Base-by-base conservation (phyloP, 257 asterid species). In the Solanum bukasovii region DNA sequence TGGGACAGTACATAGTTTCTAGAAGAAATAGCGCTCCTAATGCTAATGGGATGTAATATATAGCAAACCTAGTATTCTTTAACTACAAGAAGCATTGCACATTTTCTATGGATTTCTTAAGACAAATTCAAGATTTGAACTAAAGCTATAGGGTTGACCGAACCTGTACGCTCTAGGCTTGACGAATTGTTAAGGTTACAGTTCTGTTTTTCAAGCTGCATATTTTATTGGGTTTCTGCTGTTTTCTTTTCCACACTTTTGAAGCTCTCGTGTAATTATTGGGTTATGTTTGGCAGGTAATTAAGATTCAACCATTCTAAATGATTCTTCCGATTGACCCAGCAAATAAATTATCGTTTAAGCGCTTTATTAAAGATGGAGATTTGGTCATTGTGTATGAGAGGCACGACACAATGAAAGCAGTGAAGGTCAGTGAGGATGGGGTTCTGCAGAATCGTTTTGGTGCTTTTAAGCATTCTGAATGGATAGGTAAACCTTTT, bases 401-500 rank as follows among this genome's bases (percentile, higher is more conserved):
- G 93, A 89, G 96, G n/a, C 92, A 94, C 34, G 96, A 96, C 83
- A 89, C 86, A 16, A 95, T 97, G 99, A 97, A 96, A 91, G 93
- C 98, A 33, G 94, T 96, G 25, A 94, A 92, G 70, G 95, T 95
- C 77, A 86, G 93, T 2, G 93, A 90, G 40, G 89, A 88, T 12
- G 98, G 95, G 13, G 92, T 94, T 35, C 90, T 97, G 12, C 99
- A 97, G 77, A 97, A 96, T 87, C 98, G 99, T 38, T 97, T 93
- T 84, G 99, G 99, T 23, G 88, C 91, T 79, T 97, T 97, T 85
- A 96, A 94, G 93, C 99, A 96, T 91, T 91, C 94, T 27, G 98
- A 94, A 81, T 97, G 99, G 99, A 91, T 97, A 29, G 99, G 99
- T 5, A 97, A 93, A 88, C 91, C 95, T 9, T 96, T 97, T 61